Conservation (phyloP, 2,329 filamentous ascomycete species). For the Diaporthe aspalathi region DNA sequence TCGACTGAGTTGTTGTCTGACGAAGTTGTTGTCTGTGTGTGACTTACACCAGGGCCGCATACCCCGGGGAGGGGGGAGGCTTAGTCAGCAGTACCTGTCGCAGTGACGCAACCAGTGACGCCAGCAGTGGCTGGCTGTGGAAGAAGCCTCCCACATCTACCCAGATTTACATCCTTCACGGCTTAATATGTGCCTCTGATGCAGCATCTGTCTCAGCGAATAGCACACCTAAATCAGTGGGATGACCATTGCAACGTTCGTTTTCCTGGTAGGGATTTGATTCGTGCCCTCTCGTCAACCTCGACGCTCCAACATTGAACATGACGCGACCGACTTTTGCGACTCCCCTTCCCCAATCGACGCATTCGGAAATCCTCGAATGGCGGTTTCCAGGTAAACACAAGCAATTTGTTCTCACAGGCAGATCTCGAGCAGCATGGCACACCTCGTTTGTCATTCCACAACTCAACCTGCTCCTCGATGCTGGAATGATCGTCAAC, state of each 20-base stretch:
- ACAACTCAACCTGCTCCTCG: conserved; percentile 61
- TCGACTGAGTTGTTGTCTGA: no score
- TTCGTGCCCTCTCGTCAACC: neutral
- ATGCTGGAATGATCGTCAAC: conserved; percentile 60
- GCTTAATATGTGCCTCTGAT: neutral
- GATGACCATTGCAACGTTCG: neutral
- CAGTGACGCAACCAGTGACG: no score
- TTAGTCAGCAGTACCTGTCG: no score
- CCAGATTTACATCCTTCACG: no score
- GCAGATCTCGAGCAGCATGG: conserved; percentile 62
- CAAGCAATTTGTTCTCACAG: conserved; percentile 56
- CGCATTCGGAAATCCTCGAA: conserved; percentile 57
- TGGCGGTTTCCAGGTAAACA: conserved; percentile 59
- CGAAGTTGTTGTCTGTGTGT: no score
- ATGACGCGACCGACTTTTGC: conserved; percentile 49
- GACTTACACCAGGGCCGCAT: no score
- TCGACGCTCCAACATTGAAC: neutral
- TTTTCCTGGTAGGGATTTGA: neutral
- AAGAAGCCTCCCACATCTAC: no score
- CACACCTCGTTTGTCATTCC: conserved; percentile 64
- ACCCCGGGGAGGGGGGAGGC: no score
- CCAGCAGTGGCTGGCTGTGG: no score
- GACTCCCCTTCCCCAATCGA: conserved; percentile 56
- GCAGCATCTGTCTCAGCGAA: neutral
- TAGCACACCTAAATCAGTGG: no score